A percentile compares a stretch with the other conserved stretches of the same genome.
phyloP scores from a whole-genome alignment of 2,329 filamentous ascomycete species.

The Pseudogymnoascus sp. region DNA sequence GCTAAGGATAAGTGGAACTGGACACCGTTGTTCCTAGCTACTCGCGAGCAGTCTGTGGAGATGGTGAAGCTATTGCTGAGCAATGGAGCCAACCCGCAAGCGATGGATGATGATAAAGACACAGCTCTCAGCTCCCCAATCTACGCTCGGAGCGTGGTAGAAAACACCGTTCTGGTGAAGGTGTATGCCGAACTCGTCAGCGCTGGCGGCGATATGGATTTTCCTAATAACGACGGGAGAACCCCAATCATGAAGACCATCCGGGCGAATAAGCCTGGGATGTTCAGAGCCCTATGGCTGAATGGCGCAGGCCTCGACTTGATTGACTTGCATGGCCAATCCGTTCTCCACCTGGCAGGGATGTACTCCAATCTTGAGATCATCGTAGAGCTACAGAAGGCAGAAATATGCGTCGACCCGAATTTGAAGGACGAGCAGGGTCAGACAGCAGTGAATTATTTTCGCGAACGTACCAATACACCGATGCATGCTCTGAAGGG shows the following conservation, averaged over 20 bases:
- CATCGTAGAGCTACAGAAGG: background rate
- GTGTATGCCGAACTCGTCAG: background rate
- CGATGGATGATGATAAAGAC: background rate
- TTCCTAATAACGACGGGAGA: background rate
- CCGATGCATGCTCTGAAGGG: background rate
- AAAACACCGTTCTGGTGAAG: background rate
- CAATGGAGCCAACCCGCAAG: background rate
- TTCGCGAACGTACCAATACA: background rate
- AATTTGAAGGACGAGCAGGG: background rate
- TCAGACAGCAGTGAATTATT: background rate
- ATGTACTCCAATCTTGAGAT: background rate
- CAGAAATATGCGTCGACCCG: background rate
- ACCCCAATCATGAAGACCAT: background rate
- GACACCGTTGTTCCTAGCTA: background rate
- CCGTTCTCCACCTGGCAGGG: background rate
- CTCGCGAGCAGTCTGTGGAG: background rate
- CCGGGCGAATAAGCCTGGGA: background rate
- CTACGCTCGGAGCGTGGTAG: background rate
- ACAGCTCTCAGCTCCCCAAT: background rate
- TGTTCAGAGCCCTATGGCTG: background rate
- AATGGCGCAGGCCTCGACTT: background rate
- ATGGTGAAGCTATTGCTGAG: background rate
- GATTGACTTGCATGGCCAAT: background rate
- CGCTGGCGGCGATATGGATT: background rate
- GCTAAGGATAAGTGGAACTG: background rate